phyloP scores from a whole-genome alignment of 2,329 filamentous ascomycete species.

The Calcarisporium arbuscula region DNA sequence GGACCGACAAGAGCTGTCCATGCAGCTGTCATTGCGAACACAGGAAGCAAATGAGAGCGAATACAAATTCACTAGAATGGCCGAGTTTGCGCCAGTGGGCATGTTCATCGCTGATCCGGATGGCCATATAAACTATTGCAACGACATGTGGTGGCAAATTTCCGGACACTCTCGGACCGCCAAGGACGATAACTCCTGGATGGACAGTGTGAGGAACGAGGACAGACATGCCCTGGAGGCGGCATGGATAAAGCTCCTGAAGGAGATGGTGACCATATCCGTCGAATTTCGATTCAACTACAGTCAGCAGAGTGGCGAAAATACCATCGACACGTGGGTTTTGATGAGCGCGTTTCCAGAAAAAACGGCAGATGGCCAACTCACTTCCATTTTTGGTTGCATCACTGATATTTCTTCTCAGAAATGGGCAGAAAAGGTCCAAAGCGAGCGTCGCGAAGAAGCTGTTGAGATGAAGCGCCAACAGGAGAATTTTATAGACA shows the following conservation, averaged over 20 bases:
- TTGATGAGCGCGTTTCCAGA: constrained; percentile 73
- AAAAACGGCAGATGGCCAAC: constrained; percentile 52
- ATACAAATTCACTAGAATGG: constrained; percentile 76
- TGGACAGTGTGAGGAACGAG: constrained; percentile 63
- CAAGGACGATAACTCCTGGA: constrained; percentile 59
- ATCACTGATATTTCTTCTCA: constrained; percentile 83
- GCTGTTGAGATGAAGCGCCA: constrained; percentile 74
- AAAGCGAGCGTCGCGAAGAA: constrained; percentile 71
- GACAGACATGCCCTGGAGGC: constrained; percentile 53
- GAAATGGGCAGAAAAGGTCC: constrained; percentile 77
- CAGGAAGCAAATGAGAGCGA: constrained; percentile 62
- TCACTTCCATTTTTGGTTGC: constrained; percentile 73
- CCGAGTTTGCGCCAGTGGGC: constrained; percentile 75
- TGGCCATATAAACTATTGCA: constrained; percentile 71
- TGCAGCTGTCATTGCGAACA: constrained; percentile 62
- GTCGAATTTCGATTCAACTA: constrained; percentile 72
- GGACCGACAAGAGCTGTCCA: constrained; percentile 70
- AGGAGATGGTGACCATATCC: constrained; percentile 57
- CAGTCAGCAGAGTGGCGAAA: constrained; percentile 54
- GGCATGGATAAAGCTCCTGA: constrained; percentile 57
- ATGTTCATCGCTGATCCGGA: constrained; percentile 74
- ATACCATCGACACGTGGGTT: constrained; percentile 65
- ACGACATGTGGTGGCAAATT: constrained; percentile 72
- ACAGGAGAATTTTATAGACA: constrained; percentile 67
- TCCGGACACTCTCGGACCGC: constrained; percentile 57